phyloP scores from a whole-genome alignment of 2,329 filamentous ascomycete genomes.

The Dothiorella sarmentorum region DNA sequence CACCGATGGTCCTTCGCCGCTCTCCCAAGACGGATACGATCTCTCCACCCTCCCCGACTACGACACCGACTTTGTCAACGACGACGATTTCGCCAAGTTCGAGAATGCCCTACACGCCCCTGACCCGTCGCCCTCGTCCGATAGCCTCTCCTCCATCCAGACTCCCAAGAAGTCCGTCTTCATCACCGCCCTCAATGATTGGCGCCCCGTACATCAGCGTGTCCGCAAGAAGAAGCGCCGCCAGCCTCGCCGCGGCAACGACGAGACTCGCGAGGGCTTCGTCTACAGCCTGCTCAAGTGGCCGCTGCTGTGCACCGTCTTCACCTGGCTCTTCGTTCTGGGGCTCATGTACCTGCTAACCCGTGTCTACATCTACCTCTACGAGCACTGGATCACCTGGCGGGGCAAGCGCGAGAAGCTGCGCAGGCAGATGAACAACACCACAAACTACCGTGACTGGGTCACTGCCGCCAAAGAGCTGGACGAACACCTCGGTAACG shows the following conservation, averaged over 20 bases:
- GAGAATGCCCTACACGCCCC: conserved; percentile 78
- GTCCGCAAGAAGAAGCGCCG: conserved; percentile 49
- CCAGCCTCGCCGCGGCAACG: conserved; percentile 55
- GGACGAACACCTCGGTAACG: conserved; percentile 76
- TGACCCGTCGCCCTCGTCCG: conserved; percentile 61
- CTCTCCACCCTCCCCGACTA: conserved; percentile 70
- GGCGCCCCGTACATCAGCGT: conserved; percentile 80
- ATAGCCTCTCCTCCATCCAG: conserved; percentile 50
- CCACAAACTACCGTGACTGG: conserved; percentile 80
- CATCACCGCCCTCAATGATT: conserved; percentile 91
- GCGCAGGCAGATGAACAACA: conserved; percentile 65
- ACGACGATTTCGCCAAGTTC: conserved; percentile 73
- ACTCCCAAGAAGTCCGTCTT: conserved; percentile 51
- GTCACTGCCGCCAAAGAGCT: conserved; percentile 72
- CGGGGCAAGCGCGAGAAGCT: conserved; percentile 71
- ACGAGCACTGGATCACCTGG: conserved; percentile 91
- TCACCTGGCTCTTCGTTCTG: conserved; percentile 75
- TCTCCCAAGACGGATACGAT: conserved; percentile 64
- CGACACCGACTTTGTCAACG: conserved; percentile 70
- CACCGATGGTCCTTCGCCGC: conserved; percentile 57
- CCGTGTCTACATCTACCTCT: conserved; percentile 83
- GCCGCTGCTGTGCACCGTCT: conserved; percentile 78
- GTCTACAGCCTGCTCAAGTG: conserved; percentile 88
- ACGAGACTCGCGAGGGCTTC: conserved; percentile 93
- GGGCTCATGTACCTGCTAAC: conserved; percentile 74